phyloP scores from a whole-genome alignment of 345 rosid species.

The Sisymbrium irio region DNA sequence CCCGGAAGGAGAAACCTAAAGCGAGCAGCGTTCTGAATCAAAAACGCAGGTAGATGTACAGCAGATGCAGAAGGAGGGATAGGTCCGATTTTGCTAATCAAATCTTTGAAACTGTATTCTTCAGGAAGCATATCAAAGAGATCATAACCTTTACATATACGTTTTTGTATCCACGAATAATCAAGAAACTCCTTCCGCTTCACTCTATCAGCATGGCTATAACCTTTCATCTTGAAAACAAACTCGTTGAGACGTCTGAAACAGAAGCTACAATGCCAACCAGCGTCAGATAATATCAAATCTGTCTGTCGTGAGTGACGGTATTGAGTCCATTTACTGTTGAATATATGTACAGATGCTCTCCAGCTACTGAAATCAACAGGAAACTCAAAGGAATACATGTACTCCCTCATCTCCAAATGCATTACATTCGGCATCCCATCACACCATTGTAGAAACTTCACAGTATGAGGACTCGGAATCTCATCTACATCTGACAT shows the following conservation, averaged over 20 bases:
- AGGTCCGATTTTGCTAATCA: constrained; percentile 83
- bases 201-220: constrained; percentile 92
- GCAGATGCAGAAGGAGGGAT: constrained; percentile 79
- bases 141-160: constrained; percentile 68
- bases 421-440: constrained; percentile 68
- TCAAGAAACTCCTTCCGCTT: constrained; percentile 46
- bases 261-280: constrained; percentile 98
- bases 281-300: constrained; percentile 72
- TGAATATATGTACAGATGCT: constrained; percentile 53
- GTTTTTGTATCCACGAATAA: constrained; percentile 56
- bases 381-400: constrained; percentile 90
- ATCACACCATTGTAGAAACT: constrained; percentile 77
- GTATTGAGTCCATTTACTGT: constrained; percentile 48
- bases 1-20: constrained; percentile 89
- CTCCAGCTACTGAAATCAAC: constrained; percentile 93
- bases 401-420: constrained; percentile 70
- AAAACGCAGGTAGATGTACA: constrained; percentile 81
- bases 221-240: constrained; percentile 87
- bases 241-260: constrained; percentile 59
- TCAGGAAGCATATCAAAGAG: constrained; percentile 92
- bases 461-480: constrained; percentile 80
- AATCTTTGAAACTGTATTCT: constrained; percentile 66
- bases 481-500: constrained; percentile 87
- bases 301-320: constrained; percentile 73
- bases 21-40: constrained; percentile 73